Evolutionary conservation across 805 yeast genomes (phyloP).

Genomic region (Nakazawaea ernobii): DNA sequence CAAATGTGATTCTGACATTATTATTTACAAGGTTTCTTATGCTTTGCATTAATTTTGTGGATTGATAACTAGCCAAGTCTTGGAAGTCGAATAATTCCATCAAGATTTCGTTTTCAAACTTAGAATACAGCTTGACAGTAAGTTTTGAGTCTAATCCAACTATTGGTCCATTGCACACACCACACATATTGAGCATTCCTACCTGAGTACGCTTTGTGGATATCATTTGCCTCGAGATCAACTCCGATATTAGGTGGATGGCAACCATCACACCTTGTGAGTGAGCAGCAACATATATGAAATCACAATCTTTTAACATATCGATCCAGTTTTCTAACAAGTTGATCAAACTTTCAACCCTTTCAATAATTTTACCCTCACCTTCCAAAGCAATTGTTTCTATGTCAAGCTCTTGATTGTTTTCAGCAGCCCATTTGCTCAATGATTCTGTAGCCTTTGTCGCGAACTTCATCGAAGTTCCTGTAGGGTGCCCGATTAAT

Average conservation of each 20-base stretch:
- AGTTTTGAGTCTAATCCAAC: conserved; percentile 79
- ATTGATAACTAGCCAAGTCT: conserved; percentile 63
- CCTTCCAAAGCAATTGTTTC: conserved; percentile 88
- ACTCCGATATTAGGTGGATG: conserved; percentile 52
- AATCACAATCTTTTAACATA: conserved; percentile 59
- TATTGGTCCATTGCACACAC: conserved; percentile 86
- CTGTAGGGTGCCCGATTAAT: conserved; percentile 87
- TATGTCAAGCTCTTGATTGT: conserved; percentile 39
- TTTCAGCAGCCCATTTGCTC: conserved; percentile 50
- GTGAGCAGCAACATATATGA: conserved; percentile 79
- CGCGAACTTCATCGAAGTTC: conserved; percentile 78
- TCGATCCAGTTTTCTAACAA: conserved; percentile 64
- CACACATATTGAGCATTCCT: conserved; percentile 89
- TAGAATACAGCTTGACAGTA: conserved; percentile 76
- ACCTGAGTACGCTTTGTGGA: conserved; percentile 33
- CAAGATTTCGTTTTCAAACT: conserved; percentile 81
- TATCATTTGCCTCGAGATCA: conserved; percentile 3
- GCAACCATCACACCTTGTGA: conserved; percentile 94
- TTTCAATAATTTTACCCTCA: conserved; percentile 80
- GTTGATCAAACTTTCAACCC: conserved; percentile 69
- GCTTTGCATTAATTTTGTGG: conserved; percentile 62
- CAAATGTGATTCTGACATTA: conserved; percentile 73
- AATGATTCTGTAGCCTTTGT: conserved; percentile 74
- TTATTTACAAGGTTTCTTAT: conserved; percentile 58
- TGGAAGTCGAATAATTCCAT: conserved; percentile 86